Base-by-base conservation (phyloP, 805 yeast genomes). In the Candida arabinofermentans region DNA sequence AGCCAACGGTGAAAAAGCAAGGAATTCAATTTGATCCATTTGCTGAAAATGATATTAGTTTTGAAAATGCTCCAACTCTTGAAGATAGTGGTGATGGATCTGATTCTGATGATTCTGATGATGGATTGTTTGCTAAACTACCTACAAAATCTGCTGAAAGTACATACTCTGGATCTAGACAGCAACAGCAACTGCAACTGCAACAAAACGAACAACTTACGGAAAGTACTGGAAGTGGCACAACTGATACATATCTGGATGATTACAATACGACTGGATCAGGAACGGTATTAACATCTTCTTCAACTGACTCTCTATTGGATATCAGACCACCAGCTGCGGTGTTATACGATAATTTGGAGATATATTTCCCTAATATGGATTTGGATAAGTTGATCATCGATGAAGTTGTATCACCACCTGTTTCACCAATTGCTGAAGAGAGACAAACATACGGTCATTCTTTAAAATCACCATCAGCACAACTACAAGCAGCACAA, bases 301-400 rank as follows among this genome's bases (percentile, higher is more conserved):
- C 56, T 6, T 53, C 61, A 6, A 41, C 44, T 13, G 53, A 56
- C 3, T 50, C 56, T 9, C 39, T 54, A 3, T 49, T 65, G 87
- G 81, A 83, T 7, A 83, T 93, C 13, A 79, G 99, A 59, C 99
- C 99, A 2, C 89, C 98, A 0, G 84, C 96, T 1, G 98, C 91
- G 56, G 95, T 86, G 32, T 83, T 93, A 24, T 93, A 90, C 59
- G 87, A 88, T 42, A 90, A 93, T 54, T 74, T 93, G 47, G 99
- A 93, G 51, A 77, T 78, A 55, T 93, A 86, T 59, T 93, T 93
- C 70, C 99, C 99, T 0, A 75, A 85, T 53, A 81, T 97, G 0
- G 91, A 91, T 62, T 72, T 93, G 46, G 99, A 93, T 59, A 85
- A 83, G 53, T 95, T 97, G 2, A 87, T 93, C 26, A 77, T 91